Evolutionary conservation across 345 rosid species (phyloP).

Genomic region (Rhodamnia argentea): DNA sequence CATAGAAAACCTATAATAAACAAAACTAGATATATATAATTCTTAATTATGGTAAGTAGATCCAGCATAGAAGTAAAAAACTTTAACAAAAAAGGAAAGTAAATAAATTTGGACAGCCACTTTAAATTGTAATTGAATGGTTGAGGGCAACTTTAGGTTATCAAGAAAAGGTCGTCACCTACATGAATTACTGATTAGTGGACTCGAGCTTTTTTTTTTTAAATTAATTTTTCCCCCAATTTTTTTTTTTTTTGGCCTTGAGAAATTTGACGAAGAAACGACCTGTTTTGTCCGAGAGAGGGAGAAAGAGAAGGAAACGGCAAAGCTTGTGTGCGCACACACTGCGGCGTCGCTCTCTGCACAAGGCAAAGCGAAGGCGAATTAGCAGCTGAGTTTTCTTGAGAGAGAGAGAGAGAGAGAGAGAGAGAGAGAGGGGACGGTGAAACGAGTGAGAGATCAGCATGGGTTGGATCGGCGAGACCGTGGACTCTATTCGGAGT

Average conservation of each 20-base stretch:
- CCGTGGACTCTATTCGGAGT: slow-evolving; percentile 63
- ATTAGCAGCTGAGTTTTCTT: background rate
- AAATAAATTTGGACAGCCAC: too few species aligned
- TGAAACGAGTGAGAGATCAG: background rate
- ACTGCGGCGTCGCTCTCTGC: background rate
- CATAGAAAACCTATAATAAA: background rate
- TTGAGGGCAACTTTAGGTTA: too few species aligned
- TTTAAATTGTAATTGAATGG: too few species aligned
- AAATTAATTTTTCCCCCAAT: too few species aligned
- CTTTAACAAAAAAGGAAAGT: too few species aligned
- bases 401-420: background rate
- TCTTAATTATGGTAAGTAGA: background rate
- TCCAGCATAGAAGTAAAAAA: background rate
- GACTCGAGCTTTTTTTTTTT: background rate
- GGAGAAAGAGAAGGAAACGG: background rate
- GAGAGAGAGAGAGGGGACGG: background rate
- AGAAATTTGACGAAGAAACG: background rate
- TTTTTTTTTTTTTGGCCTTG: rapidly evolving
- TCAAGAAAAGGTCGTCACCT: too few species aligned
- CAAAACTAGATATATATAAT: background rate
- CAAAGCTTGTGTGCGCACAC: background rate
- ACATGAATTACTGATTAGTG: background rate
- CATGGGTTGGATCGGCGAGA: slow-evolving; percentile 82
- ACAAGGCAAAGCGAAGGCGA: background rate
- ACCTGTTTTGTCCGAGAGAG: background rate